phyloP scores from a whole-genome alignment of 23 red algal genomes.

The Cyanidium caldarium region DNA sequence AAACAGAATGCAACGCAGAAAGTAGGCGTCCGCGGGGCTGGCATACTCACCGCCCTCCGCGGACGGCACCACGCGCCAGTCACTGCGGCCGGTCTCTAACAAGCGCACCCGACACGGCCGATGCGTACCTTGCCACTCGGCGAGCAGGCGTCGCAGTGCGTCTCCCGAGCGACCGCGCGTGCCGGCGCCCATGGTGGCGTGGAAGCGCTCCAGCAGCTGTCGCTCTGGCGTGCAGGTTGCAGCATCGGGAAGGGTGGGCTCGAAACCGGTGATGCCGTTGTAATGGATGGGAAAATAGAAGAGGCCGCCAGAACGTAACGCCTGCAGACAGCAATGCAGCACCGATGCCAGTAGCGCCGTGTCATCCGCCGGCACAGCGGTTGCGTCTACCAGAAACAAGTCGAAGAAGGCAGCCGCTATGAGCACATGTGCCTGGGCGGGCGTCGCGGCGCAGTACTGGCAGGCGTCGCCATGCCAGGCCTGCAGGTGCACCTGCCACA shows the following conservation, averaged over 20 bases:
- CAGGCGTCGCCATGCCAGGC: background rate
- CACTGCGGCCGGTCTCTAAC: background rate
- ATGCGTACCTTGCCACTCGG: background rate
- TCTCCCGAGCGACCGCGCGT: background rate
- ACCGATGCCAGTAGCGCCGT: background rate
- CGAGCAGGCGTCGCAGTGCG: background rate
- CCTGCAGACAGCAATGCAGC: background rate
- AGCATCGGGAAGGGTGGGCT: background rate
- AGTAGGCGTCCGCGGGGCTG: background rate
- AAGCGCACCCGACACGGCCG: background rate
- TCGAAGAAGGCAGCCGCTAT: conserved; percentile 7
- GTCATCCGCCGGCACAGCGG: background rate
- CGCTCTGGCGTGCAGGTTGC: background rate
- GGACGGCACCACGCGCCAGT: background rate
- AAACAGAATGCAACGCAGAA: background rate
- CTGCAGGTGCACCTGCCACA: background rate
- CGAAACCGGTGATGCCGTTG: background rate
- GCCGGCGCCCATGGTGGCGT: background rate
- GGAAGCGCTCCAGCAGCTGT: background rate
- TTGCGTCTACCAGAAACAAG: background rate
- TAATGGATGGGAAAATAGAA: conserved; percentile 23
- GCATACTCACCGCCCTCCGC: background rate
- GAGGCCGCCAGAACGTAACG: background rate
- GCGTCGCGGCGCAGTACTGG: background rate
- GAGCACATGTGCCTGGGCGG: background rate